A percentile compares a stretch with the other conserved stretches of the same genome.
Evolutionary conservation across 208 protist genomes (phyloP).

Genomic region (Crithidia acanthocephali): DNA sequence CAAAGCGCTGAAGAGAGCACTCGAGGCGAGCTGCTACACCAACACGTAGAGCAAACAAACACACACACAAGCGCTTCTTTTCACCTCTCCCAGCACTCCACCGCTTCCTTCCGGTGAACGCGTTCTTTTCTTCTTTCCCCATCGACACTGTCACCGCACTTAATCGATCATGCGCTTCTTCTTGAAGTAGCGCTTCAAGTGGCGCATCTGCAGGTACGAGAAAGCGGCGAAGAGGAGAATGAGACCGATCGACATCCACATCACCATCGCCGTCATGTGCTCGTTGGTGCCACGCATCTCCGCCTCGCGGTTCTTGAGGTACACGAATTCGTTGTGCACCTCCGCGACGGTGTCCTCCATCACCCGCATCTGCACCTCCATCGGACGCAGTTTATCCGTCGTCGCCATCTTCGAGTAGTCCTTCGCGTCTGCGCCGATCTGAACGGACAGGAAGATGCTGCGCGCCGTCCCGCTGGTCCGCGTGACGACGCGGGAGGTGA

Average conservation of each 20-base stretch:
- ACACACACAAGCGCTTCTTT: no score
- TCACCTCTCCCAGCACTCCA: no score
- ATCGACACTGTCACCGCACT: neutral
- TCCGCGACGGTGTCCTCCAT: conserved; percentile 86
- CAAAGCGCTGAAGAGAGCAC: no score
- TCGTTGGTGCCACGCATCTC: conserved; percentile 92
- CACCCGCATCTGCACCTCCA: conserved; percentile 89
- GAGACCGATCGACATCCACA: conserved; percentile 61
- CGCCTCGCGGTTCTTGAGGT: conserved; percentile 86
- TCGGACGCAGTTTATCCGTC: conserved; percentile 90
- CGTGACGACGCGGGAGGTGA: conserved; percentile 41
- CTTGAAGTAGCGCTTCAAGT: conserved; percentile 86
- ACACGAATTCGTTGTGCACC: conserved; percentile 87
- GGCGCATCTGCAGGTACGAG: conserved; percentile 67
- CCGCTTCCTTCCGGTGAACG: no score
- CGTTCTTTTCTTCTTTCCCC: conserved; percentile 14
- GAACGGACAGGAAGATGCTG: conserved; percentile 18
- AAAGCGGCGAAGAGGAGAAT: conserved; percentile 78
- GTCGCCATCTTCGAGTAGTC: conserved; percentile 76
- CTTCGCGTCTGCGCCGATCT: conserved; percentile 58
- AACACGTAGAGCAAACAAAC: no score
- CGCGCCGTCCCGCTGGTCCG: conserved; percentile 1
- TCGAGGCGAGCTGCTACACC: no score
- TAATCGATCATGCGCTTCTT: conserved; percentile 94
- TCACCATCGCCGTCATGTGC: conserved; percentile 71